Conservation (phyloP, 345 rosid genomes). For the Rhodamnia argentea region DNA sequence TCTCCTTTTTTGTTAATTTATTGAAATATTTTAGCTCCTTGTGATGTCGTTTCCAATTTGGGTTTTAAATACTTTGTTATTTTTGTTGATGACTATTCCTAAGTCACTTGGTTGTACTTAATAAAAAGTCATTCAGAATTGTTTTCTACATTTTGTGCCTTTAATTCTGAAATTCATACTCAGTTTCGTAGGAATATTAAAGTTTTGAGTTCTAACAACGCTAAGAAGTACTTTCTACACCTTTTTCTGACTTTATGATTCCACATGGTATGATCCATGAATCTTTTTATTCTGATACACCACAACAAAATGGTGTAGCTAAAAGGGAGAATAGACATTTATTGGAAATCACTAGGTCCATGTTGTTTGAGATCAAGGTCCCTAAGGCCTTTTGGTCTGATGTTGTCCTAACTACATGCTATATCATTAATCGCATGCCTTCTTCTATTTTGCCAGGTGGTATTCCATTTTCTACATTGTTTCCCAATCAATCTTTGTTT, state of each 20-base stretch:
- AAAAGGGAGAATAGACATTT: neutral
- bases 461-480: neutral
- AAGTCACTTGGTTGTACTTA: neutral
- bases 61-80: neutral
- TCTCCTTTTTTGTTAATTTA: neutral
- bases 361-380: neutral
- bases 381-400: neutral
- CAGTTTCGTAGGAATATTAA: neutral
- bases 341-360: neutral
- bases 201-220: neutral
- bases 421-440: neutral
- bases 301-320: neutral
- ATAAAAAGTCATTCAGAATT: neutral
- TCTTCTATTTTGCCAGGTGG: neutral
- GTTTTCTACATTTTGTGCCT: neutral
- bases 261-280: neutral
- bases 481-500: neutral
- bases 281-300: neutral
- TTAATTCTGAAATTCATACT: neutral
- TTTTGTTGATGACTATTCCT: neutral
- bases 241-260: neutral
- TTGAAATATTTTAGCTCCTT: too few relatives aligned
- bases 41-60: neutral
- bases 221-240: neutral
- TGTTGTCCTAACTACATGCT: neutral